Evolutionary conservation across 768 basidiomycete genomes (phyloP), one percentile per base, ranked within the genome.

Genomic region (Phaffia tasmanica): DNA sequence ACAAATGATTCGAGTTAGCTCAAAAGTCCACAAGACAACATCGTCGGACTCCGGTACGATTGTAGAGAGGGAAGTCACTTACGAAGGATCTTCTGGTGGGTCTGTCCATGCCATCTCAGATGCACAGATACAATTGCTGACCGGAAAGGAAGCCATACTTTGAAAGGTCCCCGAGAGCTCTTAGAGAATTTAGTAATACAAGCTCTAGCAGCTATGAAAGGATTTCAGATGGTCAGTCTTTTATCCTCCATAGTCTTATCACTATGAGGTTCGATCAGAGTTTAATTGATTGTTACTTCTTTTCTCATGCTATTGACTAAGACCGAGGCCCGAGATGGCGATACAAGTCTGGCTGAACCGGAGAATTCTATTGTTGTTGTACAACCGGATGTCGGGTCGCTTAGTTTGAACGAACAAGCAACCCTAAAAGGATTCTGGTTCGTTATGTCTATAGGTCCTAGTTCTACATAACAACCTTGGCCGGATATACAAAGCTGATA

Each of bases 161-260:
- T 11, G 11, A 42, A 42, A 42, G 35, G 89, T 11, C 93, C 93
- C 11, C 85, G 93, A 62, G 93, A 95, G 74, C 80, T 95, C 35
- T 80, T 97, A 61, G 93, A 97, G 76, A 86, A 84, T 7, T 87
- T 93, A 64, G 88, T 86, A 63, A 90, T 94, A 60, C 93, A 97
- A 77, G 90, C 92, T 3, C 85, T 87, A 68, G 91, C 93, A 27
- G 92, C 92, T 2, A 79, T 92, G 74, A 93, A 92, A n/a, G 67
- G 62, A 2, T 54, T 63, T 32, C 42, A 48, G 47, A 47, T 54
- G 53, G 29, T 54, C 15, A 4, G 29, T 23, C 53, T 54, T 23
- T 15, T 15, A 23, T 9, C 15, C 53, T 54, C 15, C 53, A 54
- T 5, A 15, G 15, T 23, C 4, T 54, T 54, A 4, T 23, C 15